Evolutionary conservation across 805 yeast genomes (phyloP).

Genomic region (Millerago galiae): DNA sequence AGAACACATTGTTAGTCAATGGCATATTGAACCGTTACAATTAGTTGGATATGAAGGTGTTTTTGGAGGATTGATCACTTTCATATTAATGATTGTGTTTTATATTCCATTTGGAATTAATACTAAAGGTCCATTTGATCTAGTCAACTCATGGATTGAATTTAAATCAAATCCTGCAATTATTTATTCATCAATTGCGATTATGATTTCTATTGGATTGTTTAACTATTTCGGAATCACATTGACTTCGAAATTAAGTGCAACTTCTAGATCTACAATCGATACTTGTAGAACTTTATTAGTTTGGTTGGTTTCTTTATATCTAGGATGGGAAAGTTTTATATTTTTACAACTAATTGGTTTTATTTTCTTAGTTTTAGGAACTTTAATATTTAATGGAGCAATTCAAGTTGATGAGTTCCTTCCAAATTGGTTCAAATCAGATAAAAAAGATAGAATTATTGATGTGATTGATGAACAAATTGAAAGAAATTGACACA

Average conservation of each 20-base stretch:
- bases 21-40: conserved; percentile 51
- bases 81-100: conserved; percentile 37
- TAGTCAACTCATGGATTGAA: conserved; percentile 42
- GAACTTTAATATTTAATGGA: conserved; percentile 70
- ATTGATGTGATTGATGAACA: conserved; percentile 36
- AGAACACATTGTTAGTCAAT: conserved; percentile 53
- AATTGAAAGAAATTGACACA: conserved; percentile 32
- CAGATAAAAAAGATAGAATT: conserved; percentile 20
- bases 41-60: conserved; percentile 73
- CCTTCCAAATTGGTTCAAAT: conserved; percentile 42
- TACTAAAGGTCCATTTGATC: conserved; percentile 43
- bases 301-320: conserved; percentile 68
- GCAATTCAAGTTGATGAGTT: conserved; percentile 48
- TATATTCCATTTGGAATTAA: conserved; percentile 35
- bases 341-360: conserved; percentile 57
- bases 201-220: conserved; percentile 65
- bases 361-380: conserved; percentile 55
- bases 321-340: conserved; percentile 72
- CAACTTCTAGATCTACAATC: conserved; percentile 73
- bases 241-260: conserved; percentile 57
- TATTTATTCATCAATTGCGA: conserved; percentile 48
- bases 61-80: conserved; percentile 48
- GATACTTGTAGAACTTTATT: conserved; percentile 71
- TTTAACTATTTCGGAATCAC: conserved; percentile 74
- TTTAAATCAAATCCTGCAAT: conserved; percentile 38